Evolutionary conservation across 208 protist species (phyloP), one percentile per base, ranked within the genome.

Genomic region (Leishmania gerbilli): DNA sequence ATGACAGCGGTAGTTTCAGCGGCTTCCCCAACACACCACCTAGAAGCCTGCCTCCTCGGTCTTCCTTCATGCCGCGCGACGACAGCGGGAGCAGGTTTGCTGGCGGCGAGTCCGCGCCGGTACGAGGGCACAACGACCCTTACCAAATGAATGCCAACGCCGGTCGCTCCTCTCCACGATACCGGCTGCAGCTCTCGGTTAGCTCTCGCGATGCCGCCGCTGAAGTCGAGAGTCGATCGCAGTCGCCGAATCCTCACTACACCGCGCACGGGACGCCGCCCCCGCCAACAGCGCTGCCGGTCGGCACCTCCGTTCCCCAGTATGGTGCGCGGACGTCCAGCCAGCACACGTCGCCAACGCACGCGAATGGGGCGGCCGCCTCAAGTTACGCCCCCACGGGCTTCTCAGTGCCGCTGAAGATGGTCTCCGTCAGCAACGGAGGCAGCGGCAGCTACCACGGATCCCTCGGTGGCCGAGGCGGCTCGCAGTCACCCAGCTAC

Each of bases 321-420:
- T 79, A 87, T 27, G 42, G 60, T 19, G 58, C 21, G 21, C 62
- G 49, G 9, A 53, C 58, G 6, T 1, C 56, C 51, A 85, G 19
- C 56, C 40, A 42, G 4, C 47, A 21, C 4, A 76, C 45, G 2
- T 71, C 45, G 15, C 71, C 42, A n/a, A 79, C 78, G 68, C 68
- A 55, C n/a, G 13, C 27, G 62, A n/a, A 67, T 19, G 60, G 49
- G 24, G 5, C 37, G 9, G 11, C 2, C 34, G 21, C 24, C 19
- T 2, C 74, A 17, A 84, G 82, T 49, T 92, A 92, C 55, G 85
- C 85, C 0, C 90, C 90, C 3, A 34, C 82, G 0, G 80, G 87
- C 27, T 92, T 94, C 71, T 78, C 79, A 2, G 67, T 83, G 79
- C 83, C 83, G 2, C 76, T 77, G 17, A 76, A 60, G 62, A 86